Conservation (phyloP, 192 early-diverging fungal species). For the Podila horticola region DNA sequence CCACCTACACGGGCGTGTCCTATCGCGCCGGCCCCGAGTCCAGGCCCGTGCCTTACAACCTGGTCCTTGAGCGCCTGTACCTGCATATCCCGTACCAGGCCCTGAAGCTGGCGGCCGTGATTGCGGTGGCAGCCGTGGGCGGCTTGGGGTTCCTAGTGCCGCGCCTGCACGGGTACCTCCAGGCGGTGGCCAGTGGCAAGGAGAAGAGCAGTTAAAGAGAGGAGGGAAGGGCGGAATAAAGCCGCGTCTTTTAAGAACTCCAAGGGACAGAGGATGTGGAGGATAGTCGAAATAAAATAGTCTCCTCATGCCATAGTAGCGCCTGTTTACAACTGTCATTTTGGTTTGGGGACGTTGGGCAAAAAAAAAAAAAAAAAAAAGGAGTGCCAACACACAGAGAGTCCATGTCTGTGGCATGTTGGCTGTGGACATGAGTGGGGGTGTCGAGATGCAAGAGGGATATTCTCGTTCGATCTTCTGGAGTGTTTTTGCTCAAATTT, state of each 20-base stretch:
- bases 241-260: neutral
- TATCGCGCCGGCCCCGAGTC: constrained; percentile 28
- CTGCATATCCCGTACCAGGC: constrained; percentile 48
- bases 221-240: neutral
- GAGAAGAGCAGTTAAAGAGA: neutral
- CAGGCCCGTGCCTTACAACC: constrained; percentile 24
- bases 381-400: too few species aligned
- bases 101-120: constrained; percentile 30
- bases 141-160: constrained; percentile 29
- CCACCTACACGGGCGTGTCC: constrained; percentile 39
- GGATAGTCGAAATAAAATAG: neutral
- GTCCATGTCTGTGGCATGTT: too few species aligned
- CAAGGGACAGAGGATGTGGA: neutral
- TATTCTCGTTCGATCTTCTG: too few species aligned
- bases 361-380: too few species aligned
- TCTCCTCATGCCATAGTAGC: too few species aligned
- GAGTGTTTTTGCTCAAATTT: too few species aligned
- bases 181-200: neutral
- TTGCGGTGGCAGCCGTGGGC: neutral
- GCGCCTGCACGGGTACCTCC: neutral
- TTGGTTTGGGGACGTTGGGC: too few species aligned
- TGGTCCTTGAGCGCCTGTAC: constrained; percentile 40
- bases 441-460: too few species aligned
- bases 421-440: too few species aligned
- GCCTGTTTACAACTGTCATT: too few species aligned